Percentiles rank a stretch among this genome's conserved stretches.
Evolutionary conservation across 83 land plant species (phyloP).

Genomic region (Picea mariana): DNA sequence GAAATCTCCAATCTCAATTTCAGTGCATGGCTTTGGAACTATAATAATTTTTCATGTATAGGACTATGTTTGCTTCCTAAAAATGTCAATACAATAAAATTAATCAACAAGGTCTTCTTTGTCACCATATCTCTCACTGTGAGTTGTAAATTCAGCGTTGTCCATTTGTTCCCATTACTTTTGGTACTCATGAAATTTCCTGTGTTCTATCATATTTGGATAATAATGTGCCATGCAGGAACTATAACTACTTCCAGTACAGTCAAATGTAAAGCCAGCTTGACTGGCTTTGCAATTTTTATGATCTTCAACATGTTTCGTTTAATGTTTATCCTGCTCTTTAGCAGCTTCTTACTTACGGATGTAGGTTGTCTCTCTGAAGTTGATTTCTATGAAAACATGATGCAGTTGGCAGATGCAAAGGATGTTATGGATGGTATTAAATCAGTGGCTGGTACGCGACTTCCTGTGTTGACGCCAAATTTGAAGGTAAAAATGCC

Average conservation of each 20-base stretch:
- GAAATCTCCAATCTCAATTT: not conserved
- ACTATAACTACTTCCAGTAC: no score
- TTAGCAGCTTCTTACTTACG: not conserved
- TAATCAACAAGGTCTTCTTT: not conserved
- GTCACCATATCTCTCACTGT: not conserved
- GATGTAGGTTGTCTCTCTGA: not conserved
- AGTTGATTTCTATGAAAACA: not conserved
- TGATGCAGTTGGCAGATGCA: constrained; percentile 86
- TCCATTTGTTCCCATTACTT: not conserved
- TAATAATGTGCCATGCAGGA: not conserved
- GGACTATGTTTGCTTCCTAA: not conserved
- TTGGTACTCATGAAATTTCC: not conserved
- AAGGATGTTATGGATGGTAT: constrained; percentile 85
- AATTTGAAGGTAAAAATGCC: constrained; percentile 66
- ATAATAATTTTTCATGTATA: not conserved
- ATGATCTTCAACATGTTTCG: not conserved
- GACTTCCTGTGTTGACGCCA: constrained; percentile 89
- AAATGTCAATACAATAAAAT: not conserved
- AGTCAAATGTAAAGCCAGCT: not conserved
- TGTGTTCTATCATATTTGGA: no score
- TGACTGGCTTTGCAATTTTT: not conserved
- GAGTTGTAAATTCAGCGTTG: not conserved
- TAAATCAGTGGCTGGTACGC: constrained; percentile 43
- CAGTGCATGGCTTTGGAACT: not conserved
- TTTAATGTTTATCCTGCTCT: not conserved